Conservation (phyloP, 2,329 filamentous ascomycete species). For the Arthrinium phaeospermum region DNA sequence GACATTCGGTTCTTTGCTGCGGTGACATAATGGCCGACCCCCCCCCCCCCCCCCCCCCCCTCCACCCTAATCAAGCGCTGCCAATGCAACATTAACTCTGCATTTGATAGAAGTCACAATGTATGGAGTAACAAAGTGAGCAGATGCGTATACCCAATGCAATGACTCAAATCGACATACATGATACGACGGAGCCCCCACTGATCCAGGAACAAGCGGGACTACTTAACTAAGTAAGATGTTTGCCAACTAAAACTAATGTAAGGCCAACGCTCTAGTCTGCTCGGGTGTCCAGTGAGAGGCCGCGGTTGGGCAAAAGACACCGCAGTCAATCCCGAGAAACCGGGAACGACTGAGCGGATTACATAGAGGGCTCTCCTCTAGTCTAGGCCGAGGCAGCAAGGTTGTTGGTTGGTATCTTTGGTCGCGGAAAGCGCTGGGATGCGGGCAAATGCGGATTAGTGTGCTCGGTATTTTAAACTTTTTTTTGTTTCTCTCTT, state of each 20-base stretch:
- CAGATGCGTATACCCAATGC: background rate
- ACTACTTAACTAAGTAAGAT: no score
- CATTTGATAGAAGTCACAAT: background rate
- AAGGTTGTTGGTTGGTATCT: background rate
- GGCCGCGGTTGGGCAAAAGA: background rate
- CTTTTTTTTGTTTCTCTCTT: background rate
- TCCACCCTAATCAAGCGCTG: background rate
- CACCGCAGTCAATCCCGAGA: slow-evolving; percentile 1
- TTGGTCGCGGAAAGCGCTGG: background rate
- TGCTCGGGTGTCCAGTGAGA: background rate
- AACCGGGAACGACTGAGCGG: slow-evolving; percentile 3
- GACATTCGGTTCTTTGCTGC: background rate
- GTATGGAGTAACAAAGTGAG: background rate
- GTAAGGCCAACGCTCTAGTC: slow-evolving; percentile 1
- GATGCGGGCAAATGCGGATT: background rate
- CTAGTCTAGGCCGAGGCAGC: background rate
- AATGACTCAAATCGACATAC: background rate
- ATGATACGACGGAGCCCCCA: background rate
- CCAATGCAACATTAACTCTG: background rate
- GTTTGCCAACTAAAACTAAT: background rate
- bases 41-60: background rate
- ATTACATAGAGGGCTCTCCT: background rate
- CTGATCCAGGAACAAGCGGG: slow-evolving; percentile 5
- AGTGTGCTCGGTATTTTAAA: background rate
- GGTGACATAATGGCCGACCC: background rate